These are phyloP conservation scores for Pyronema domesticum DNA, from an alignment of 495 filamentous ascomycete species.

Conservation along the genomic window DNA sequence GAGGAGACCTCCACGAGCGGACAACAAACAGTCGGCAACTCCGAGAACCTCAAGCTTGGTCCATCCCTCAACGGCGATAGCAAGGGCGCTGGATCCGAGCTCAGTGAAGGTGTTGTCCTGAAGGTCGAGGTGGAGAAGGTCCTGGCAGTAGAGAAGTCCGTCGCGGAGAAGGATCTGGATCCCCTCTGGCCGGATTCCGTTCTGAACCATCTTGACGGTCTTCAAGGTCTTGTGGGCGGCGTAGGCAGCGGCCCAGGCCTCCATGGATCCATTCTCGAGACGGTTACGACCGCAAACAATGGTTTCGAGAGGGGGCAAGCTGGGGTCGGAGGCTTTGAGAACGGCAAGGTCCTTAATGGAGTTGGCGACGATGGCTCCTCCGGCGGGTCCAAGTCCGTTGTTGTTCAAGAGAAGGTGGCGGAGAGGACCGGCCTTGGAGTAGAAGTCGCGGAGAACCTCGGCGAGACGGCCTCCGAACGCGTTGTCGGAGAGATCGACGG, in stretches of 20 bases:
- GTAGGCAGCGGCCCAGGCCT: slow-evolving; percentile 76
- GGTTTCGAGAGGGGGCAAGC: slow-evolving; percentile 70
- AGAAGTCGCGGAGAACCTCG: slow-evolving; percentile 66
- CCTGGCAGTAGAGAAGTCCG: slow-evolving; percentile 48
- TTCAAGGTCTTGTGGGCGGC: slow-evolving; percentile 60
- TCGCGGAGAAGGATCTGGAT: slow-evolving; percentile 58
- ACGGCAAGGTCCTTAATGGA: slow-evolving; percentile 55
- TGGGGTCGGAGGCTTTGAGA: slow-evolving; percentile 54
- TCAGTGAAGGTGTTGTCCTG: slow-evolving; percentile 95
- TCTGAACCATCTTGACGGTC: slow-evolving; percentile 93
- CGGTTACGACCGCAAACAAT: slow-evolving; percentile 91
- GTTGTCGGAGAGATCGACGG: slow-evolving; percentile 91
- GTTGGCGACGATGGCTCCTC: slow-evolving; percentile 70
- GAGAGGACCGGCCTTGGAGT: slow-evolving; percentile 67
- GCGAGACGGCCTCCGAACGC: slow-evolving; percentile 90
- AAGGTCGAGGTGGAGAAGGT: slow-evolving; percentile 61
- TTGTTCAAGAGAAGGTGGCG: slow-evolving; percentile 91
- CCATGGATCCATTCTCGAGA: slow-evolving; percentile 89
- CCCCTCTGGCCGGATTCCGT: slow-evolving; percentile 89
- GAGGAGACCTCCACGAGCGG: slow-evolving; percentile 56
- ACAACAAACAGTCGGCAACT: slow-evolving; percentile 72
- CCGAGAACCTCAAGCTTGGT: slow-evolving; percentile 60
- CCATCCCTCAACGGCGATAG: slow-evolving; percentile 58
- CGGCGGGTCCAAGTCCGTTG: slow-evolving; percentile 87
- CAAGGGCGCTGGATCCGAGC: slow-evolving; percentile 59